These are phyloP conservation scores for Conticribra weissflogii DNA, from an alignment of 108 stramenopile genomes.

Conservation along the genomic window DNA sequence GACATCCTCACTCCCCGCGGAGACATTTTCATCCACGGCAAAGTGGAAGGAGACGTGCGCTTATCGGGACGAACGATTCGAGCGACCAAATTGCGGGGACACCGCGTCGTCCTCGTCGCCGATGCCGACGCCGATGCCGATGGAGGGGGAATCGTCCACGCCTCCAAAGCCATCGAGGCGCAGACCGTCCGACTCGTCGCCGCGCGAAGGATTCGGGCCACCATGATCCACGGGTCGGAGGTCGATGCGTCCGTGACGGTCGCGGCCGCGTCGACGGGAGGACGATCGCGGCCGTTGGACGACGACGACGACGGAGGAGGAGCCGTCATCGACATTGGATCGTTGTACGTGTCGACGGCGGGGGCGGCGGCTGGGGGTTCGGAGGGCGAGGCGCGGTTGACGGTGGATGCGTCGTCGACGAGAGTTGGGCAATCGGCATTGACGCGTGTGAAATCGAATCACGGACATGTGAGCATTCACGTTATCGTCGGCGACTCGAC, in stretches of 20 bases:
- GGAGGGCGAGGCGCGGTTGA: constrained; percentile 24
- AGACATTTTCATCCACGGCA: constrained; percentile 55
- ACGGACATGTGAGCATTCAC: constrained; percentile 45
- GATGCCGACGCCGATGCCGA: constrained; percentile 3
- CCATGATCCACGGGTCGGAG: constrained; percentile 71
- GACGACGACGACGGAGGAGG: constrained; percentile 80
- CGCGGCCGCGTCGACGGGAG: constrained; percentile 1
- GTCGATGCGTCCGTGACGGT: constrained; percentile 41
- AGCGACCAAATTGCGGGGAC: constrained; percentile 71
- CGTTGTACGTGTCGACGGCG: constrained; percentile 67
- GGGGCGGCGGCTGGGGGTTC: constrained; percentile 15
- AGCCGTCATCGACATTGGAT: constrained; percentile 75
- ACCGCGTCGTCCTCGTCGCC: constrained; percentile 56
- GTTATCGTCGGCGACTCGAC: constrained; percentile 22
- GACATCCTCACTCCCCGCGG: constrained; percentile 55
- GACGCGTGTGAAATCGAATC: constrained; percentile 80
- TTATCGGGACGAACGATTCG: constrained; percentile 58
- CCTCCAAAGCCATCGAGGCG: constrained; percentile 69
- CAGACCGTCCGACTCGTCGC: constrained; percentile 48
- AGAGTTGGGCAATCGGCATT: constrained; percentile 24
- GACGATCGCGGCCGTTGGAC: constrained; percentile 20
- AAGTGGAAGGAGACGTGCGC: constrained; percentile 78
- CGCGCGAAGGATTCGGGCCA: constrained; percentile 64
- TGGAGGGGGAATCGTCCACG: constrained; percentile 44
- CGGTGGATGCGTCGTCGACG: constrained; percentile 3